These are phyloP conservation scores for Protomyces pachydermus DNA, from an alignment of 1,139 yeast species.

Conservation along the genomic window DNA sequence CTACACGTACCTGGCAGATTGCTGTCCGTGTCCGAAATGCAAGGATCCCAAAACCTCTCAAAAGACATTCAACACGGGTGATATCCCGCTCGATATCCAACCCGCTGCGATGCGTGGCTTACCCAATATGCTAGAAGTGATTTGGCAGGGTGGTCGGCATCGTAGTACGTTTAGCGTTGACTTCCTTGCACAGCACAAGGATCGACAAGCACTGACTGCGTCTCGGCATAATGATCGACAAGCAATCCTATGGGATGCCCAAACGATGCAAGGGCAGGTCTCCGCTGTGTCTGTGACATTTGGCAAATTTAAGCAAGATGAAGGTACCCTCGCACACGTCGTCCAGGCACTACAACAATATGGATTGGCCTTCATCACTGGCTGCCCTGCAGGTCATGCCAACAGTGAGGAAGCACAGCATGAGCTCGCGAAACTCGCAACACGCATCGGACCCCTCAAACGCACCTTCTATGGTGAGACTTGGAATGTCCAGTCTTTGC, in stretches of 20 bases:
- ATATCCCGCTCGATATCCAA: constrained; percentile 38
- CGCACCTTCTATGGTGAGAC: constrained; percentile 69
- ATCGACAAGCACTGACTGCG: constrained; percentile 36
- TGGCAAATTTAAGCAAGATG: constrained; percentile 45
- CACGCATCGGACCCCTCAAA: constrained; percentile 63
- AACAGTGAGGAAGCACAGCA: constrained; percentile 33
- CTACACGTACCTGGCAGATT: constrained; percentile 56
- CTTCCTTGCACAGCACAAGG: constrained; percentile 49
- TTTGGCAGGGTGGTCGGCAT: constrained; percentile 51
- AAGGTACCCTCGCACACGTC: constrained; percentile 42
- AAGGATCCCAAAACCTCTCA: constrained; percentile 58
- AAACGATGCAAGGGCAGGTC: constrained; percentile 33
- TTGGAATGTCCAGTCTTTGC: constrained; percentile 62
- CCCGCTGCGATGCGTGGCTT: constrained; percentile 40
- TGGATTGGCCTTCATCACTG: constrained; percentile 57
- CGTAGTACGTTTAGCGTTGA: constrained; percentile 42
- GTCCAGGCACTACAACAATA: constrained; percentile 51
- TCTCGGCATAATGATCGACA: constrained; percentile 38
- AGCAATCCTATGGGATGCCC: constrained; percentile 45
- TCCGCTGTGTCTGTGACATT: constrained; percentile 42
- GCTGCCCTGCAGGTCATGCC: constrained; percentile 46
- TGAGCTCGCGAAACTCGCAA: constrained; percentile 49
- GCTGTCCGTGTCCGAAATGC: constrained; percentile 50
- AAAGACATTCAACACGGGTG: constrained; percentile 62
- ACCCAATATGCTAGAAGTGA: constrained; percentile 43